Base-by-base conservation (phyloP, 768 basidiomycete genomes). In the Inosperma sp. region DNA sequence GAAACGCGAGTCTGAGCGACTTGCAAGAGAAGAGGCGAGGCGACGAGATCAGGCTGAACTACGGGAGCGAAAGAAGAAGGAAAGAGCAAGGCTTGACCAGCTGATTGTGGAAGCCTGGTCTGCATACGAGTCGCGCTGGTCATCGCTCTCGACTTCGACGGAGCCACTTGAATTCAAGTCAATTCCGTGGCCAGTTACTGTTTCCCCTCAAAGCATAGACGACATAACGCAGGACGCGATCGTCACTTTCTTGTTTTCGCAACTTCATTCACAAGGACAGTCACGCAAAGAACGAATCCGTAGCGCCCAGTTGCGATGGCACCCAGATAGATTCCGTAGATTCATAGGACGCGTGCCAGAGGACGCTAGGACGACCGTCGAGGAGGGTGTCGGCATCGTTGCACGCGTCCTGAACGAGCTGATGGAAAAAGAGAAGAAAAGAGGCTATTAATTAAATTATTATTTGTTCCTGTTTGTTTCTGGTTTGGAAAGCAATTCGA, bases 321-420 rank as follows among this genome's bases (percentile, higher is more conserved):
- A 92, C 61, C 89, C 88, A 3, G 88, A 91, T 65, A 71, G 86
- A 37, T 89, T 89, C 69, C 68, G 77, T 50, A 69, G 84, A 31
- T 54, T 85, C 35, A 63, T 85, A 47, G 63, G 59, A 12, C 72
- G 79, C 58, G 79, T 88, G 2, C 62, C 58, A 3, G 76, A 75
- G 30, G 67, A 69, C 41, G 85, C 89, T 30, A 78, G 61, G 59
- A 69, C 55, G 16, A 57, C 57, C 26, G 80, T 88, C 4, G 80
- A 85, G 57, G 78, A 79, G 52, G 81, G 77, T 0, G 83, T 82
- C 12, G 86, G 85, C 7, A 68, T 79, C 31, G 75, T 91, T 12
- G 82, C 80, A 1, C 70, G 86, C 52, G 83, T 76, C 59, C 60
- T 89, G 56, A 88, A 88, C 65, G 82, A 83, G 54, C 59, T 85